Evolutionary conservation across 1,284 basidiomycete species (phyloP), one percentile per base, ranked within the genome.

Genomic region (Moesziomyces parantarcticus): DNA sequence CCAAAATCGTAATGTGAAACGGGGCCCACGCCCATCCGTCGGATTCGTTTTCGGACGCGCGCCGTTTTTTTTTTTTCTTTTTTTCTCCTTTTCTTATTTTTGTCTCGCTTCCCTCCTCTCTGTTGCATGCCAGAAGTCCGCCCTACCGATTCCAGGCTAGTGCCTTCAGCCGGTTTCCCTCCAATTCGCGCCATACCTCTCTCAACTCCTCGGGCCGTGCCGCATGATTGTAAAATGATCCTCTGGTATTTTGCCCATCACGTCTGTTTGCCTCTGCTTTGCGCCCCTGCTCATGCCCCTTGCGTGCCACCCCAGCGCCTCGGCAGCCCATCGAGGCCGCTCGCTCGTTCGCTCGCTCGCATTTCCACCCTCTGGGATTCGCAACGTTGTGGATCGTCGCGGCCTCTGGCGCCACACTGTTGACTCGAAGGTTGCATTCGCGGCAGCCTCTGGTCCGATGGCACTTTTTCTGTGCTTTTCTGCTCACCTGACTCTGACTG

Each of bases 211-310:
- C 46, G 32, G 46, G n/a, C 46, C 46, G 16, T 13, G 14, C 34
- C 14, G 16, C 34, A 18, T 36, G 34, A 36, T 36, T 16, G 34
- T 2, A 36, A 34, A 13, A 14, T 13, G 9, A 10, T 5, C 34
- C 34, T 36, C 34, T 36, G 34, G 14, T 14, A 3, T 18, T 18
- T 5, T 14, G 34, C 34, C 29, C 29, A 5, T 32, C 11, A 11
- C 29, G 6, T 11, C 34, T 36, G 3, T 18, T 6, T 16, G 34
- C 34, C 11, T 6, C 34, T 16, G 34, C 34, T 36, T 14, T 5
- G 14, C 34, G 34, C 10, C 34, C 34, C 32, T 42, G 63, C 54
- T 61, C 58, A 57, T 67, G 58, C 64, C 64, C 54, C 50, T 67
- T 58, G 54, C 58, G 58, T 67, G 64, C 64, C 53, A 57, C 40